These are phyloP conservation scores for Aureobasidium namibiae DNA, from an alignment of 2,329 filamentous ascomycete genomes.

Conservation along the genomic window DNA sequence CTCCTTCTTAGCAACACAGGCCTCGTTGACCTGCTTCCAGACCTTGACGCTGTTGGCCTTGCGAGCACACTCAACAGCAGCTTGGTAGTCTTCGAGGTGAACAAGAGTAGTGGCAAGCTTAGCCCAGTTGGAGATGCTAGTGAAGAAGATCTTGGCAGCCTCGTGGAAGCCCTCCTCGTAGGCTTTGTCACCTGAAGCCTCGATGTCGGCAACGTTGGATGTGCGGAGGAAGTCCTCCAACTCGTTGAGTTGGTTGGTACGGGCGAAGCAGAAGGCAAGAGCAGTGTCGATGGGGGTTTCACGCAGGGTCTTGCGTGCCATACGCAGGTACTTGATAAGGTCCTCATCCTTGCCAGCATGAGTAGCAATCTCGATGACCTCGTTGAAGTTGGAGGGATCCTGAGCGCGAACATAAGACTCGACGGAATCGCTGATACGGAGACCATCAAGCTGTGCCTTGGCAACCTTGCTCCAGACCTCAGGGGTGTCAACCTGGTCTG, in stretches of 20 bases:
- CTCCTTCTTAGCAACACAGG: conserved; percentile 95
- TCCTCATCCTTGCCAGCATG: conserved; percentile 97
- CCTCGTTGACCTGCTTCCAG: conserved; percentile 97
- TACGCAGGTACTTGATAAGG: conserved; percentile 88
- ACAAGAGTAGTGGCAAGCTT: conserved; percentile 96
- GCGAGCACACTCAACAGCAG: conserved; percentile 91
- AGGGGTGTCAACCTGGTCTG: conserved; percentile 84
- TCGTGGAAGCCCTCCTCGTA: conserved; percentile 91
- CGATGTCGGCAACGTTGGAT: conserved; percentile 90
- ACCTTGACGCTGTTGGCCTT: conserved; percentile 99
- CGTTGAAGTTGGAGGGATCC: conserved; percentile 85
- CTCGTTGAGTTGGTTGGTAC: conserved; percentile 83
- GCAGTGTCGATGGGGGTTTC: conserved; percentile 91
- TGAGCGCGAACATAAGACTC: conserved; percentile 95
- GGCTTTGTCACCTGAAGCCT: conserved; percentile 96
- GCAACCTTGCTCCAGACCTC: conserved; percentile 98
- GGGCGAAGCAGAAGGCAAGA: conserved; percentile 86
- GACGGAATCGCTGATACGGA: conserved; percentile 85
- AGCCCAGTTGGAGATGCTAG: conserved; percentile 98
- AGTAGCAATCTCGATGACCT: conserved; percentile 93
- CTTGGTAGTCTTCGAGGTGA: conserved; percentile 95
- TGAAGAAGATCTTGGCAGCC: conserved; percentile 98
- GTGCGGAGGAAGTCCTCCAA: conserved; percentile 92
- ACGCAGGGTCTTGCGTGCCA: conserved; percentile 93
- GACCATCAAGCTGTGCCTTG: conserved; percentile 93